phyloP scores from a whole-genome alignment of 2,329 filamentous ascomycete species.

The Fusarium sp. region DNA sequence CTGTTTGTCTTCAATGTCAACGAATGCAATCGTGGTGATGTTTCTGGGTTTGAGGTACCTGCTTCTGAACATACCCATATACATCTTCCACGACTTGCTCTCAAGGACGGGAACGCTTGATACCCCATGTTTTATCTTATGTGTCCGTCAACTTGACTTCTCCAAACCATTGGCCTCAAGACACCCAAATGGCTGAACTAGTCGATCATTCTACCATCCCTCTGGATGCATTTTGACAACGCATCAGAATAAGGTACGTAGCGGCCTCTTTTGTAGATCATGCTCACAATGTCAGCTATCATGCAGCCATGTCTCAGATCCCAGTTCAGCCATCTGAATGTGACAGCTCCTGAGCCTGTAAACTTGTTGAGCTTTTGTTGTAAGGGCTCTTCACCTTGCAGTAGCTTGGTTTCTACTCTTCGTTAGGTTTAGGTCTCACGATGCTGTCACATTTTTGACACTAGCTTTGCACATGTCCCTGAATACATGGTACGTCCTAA shows the following conservation, averaged over 20 bases:
- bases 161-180: constrained; percentile 15
- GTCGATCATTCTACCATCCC: constrained; percentile 30
- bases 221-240: constrained; percentile 18
- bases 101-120: neutral
- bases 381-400: constrained; percentile 4
- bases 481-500: neutral
- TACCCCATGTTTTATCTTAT: constrained; percentile 2
- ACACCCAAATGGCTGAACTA: neutral
- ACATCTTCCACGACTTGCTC: neutral
- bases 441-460: constrained; percentile 2
- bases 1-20: neutral
- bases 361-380: neutral
- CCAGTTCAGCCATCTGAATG: constrained; percentile 2
- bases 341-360: neutral
- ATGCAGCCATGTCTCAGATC: constrained; percentile 27
- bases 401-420: neutral
- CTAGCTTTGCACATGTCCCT: neutral
- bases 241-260: constrained; percentile 24
- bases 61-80: neutral
- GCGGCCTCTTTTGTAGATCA: constrained; percentile 3
- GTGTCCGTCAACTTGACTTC: constrained; percentile 2
- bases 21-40: neutral
- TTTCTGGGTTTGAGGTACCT: neutral
- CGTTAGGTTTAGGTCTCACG: neutral
- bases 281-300: neutral